These are phyloP conservation scores for Lactarius akahatsu DNA, from an alignment of 768 basidiomycete genomes.

Conservation along the genomic window DNA sequence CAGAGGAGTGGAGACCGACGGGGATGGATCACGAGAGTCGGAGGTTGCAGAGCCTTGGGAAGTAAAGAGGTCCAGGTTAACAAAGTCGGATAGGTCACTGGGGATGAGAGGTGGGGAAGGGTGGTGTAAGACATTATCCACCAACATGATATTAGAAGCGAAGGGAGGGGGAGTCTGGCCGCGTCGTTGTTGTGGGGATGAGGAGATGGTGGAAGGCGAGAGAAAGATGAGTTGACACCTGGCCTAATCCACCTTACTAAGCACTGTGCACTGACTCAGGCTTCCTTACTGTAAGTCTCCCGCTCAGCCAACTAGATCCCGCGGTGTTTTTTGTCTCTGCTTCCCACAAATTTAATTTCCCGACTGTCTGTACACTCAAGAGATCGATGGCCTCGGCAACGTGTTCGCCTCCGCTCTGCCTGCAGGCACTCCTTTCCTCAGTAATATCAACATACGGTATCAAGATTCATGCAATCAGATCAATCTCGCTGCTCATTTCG, in stretches of 20 bases:
- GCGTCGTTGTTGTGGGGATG: constrained; percentile 9
- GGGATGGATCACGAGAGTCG: constrained; percentile 29
- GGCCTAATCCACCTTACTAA: constrained; percentile 18
- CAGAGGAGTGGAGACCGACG: constrained; percentile 22
- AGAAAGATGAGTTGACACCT: constrained; percentile 14
- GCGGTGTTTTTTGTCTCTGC: not conserved
- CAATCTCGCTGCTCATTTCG: not conserved
- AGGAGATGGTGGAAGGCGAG: constrained; percentile 20
- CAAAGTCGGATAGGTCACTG: constrained; percentile 28
- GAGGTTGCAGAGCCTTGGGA: constrained; percentile 22
- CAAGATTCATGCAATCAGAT: not conserved
- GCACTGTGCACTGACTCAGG: constrained; percentile 1
- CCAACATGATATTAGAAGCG: constrained; percentile 16
- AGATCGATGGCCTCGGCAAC: constrained; percentile 23
- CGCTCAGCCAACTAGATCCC: not conserved
- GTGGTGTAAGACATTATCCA: constrained; percentile 21
- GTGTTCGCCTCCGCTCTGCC: constrained; percentile 17
- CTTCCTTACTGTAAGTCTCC: not conserved
- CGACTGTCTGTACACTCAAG: not conserved
- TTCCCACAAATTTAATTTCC: not conserved
- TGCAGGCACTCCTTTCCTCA: constrained; percentile 12
- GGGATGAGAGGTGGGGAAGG: constrained; percentile 15
- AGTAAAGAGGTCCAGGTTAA: constrained; percentile 28
- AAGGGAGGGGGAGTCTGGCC: not conserved
- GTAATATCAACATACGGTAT: not conserved